Evolutionary conservation across 352 stramenopile genomes (phyloP), one percentile per base, ranked within the genome.

Genomic region (Achlya hypogyna): DNA sequence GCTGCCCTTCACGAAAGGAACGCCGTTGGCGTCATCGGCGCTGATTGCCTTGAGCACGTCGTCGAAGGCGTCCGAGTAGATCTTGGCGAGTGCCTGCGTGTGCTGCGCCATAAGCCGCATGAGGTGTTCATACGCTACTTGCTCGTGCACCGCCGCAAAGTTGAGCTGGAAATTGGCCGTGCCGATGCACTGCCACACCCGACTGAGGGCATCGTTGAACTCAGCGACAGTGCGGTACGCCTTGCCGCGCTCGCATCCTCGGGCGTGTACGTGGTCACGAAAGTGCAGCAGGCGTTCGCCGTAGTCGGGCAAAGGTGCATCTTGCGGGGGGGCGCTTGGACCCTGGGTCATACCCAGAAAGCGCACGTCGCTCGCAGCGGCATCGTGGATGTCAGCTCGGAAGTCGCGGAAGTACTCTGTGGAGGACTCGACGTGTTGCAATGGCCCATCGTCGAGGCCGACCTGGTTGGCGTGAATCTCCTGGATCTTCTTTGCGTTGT

Each of bases 141-240:
- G 49, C 8, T 56, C 49, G 8, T 56, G 49, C 12, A n/a, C 49
- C 25, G 49, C 49, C 2, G 31, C 16, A 56, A 56, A 56, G 31
- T 56, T 56, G 49, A 56, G 49, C 31, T 56, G 49, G 49, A 56
- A 56, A 20, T 56, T 35, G 49, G 49, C 25, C 31, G 25, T 56
- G 49, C 31, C 31, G 8, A 56, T 56, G 31, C 49, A 56, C 12
- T 10, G 14, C 49, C 49, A 56, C 1, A 56, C 49, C 16, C 25
- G 49, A 12, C 16, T 10, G 1, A 56, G 31, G 10, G 25, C 25
- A 12, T 56, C 31, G 25, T 31, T 56, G 31, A 56, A 35, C 2
- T 56, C 25, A 2, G 16, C 49, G 31, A 56, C 25, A 12, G 49
- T 56, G 25, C 49, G 49, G 25, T n/a, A 56, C 12, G 16, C 8